Percentiles rank a stretch among this genome's conserved stretches.
phyloP scores from a whole-genome alignment of 352 stramenopile species.

The Pythium monospermum region DNA sequence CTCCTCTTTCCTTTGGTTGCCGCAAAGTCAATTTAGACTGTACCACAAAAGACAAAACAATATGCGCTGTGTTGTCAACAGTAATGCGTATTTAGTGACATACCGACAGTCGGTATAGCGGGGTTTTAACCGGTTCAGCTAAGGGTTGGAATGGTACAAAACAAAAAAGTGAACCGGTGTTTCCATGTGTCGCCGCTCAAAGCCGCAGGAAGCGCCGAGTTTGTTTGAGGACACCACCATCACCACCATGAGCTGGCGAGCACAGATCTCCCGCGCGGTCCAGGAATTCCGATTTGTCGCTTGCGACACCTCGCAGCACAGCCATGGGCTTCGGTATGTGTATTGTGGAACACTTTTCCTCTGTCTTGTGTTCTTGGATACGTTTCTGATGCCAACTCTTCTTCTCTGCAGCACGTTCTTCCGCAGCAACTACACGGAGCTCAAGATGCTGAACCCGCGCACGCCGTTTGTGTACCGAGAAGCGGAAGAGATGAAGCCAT shows the following conservation, averaged over 20 bases:
- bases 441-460: constrained; percentile 85
- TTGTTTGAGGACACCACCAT: background rate
- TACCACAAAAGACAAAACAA: constrained; percentile 11
- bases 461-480: constrained; percentile 85
- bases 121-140: constrained; percentile 2
- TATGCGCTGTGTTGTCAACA: background rate
- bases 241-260: constrained; percentile 77
- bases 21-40: background rate
- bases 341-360: no score
- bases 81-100: constrained; percentile 4
- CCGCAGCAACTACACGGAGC: constrained; percentile 81
- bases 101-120: no score
- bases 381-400: background rate
- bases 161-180: constrained; percentile 2
- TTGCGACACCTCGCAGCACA: constrained; percentile 83
- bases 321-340: constrained; percentile 69
- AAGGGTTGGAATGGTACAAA: constrained; percentile 14
- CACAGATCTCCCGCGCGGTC: constrained; percentile 83
- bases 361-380: constrained; percentile 2
- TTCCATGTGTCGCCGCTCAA: background rate
- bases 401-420: constrained; percentile 61
- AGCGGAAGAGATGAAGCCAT: constrained; percentile 84
- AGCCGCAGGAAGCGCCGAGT: constrained; percentile 3
- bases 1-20: background rate
- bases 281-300: constrained; percentile 82